Evolutionary conservation across 2,329 filamentous ascomycete genomes (phyloP), one percentile per base, ranked within the genome.

Genomic region (Fusarium verrucosum): DNA sequence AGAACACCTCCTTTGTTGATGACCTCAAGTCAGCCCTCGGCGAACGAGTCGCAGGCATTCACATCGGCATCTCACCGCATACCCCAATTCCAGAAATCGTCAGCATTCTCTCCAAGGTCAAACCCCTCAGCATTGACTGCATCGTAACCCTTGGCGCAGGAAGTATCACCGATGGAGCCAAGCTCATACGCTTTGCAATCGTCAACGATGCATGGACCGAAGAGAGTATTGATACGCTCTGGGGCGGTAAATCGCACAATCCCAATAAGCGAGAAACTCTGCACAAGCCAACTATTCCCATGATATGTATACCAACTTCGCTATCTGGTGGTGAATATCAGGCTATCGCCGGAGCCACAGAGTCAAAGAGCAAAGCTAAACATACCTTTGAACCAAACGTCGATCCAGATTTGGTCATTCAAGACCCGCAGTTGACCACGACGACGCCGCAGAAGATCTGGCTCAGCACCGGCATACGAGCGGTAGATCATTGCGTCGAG

Each of bases 141-240:
- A 44, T 62, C 2, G 35, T 58, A 4, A 62, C 56, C 13, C 38
- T 61, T 4, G 56, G 58, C 7, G 58, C 58, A 11, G 55, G 55
- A 13, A 60, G 49, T 9, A 44, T 62, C 9, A 55, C 55, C 0
- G 58, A 55, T 4, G 58, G 58, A 5, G 43, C 49, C 1, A 62
- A 62, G 9, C 47, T 62, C 4, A 13, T 55, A 2, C 38, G 49
- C 1, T 62, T 60, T 7, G 49, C 58, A 0, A n/a, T 60, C 10
- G 42, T 33, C 2, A 62, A 63, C 3, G 28, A 40, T 4, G 49
- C 55, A 3, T 62, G 45, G 40, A 36, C n/a, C 2, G 38, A 33
- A 10, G 23, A 58, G 5, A 52, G 51, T 2, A 40, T 59, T 10
- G 23, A 40, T 11, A 42, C 40, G 10, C 40, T 60, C 7, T 59